phyloP scores from a whole-genome alignment of 2,329 filamentous ascomycete genomes.

The Pseudogymnoascus sp. region DNA sequence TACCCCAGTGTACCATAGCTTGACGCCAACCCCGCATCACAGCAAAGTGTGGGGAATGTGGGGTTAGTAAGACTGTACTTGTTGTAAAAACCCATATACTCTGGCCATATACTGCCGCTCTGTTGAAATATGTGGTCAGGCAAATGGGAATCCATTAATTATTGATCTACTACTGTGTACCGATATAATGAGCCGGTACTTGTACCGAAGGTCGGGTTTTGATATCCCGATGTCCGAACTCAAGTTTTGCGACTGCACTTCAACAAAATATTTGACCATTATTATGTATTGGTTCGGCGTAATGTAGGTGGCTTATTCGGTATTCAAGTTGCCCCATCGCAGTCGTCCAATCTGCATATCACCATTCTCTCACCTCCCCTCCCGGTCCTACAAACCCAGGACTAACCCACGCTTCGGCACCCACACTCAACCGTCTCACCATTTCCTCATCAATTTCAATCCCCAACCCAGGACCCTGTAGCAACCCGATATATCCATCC shows the following conservation, averaged over 20 bases:
- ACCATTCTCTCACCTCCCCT: conserved; percentile 62
- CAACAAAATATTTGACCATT: not conserved
- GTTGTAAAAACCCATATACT: not conserved
- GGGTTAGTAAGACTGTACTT: not conserved
- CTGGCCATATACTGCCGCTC: not conserved
- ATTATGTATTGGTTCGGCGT: not conserved
- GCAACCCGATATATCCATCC: conserved; percentile 55
- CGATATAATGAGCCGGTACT: too few relatives aligned
- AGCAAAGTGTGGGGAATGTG: too few relatives aligned
- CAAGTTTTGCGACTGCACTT: not conserved
- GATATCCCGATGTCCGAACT: not conserved
- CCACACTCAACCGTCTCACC: conserved; percentile 49
- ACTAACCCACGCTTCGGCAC: conserved; percentile 54
- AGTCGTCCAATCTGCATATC: conserved; percentile 1
- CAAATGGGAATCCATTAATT: not conserved
- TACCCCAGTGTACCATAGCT: too few relatives aligned
- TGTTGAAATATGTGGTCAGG: not conserved
- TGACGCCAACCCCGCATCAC: too few relatives aligned
- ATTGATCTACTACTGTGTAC: not conserved
- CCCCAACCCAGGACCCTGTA: conserved; percentile 54
- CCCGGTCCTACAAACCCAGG: conserved; percentile 62
- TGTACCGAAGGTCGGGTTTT: not conserved
- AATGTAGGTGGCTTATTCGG: not conserved
- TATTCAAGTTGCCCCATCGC: not conserved
- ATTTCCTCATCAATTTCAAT: conserved; percentile 65